phyloP scores from a whole-genome alignment of 192 early-diverging fungal species.

The Tieghemiomyces parasiticus region DNA sequence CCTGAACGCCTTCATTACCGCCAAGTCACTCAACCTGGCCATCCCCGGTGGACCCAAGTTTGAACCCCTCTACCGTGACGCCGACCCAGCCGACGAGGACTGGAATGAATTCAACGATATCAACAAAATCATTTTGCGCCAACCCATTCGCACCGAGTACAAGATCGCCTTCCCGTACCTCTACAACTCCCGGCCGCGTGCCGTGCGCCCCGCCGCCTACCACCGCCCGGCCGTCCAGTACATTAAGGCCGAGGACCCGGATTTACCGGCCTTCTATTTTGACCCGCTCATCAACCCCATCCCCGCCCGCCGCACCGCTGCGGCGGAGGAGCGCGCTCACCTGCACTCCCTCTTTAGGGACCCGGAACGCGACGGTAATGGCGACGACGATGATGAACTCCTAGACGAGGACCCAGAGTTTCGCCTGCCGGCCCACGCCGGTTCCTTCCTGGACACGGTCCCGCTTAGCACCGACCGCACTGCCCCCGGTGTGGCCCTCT shows the following conservation, averaged over 20 bases:
- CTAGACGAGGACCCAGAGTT: slow-evolving; percentile 53
- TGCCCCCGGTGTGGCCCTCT: slow-evolving; percentile 78
- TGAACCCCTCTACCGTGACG: slow-evolving; percentile 92
- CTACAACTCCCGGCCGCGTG: slow-evolving; percentile 92
- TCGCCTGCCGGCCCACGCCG: slow-evolving; percentile 56
- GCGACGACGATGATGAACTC: slow-evolving; percentile 62
- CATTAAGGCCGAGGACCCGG: slow-evolving; percentile 80
- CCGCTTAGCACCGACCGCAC: slow-evolving; percentile 85
- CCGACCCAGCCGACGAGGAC: slow-evolving; percentile 93
- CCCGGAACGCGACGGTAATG: slow-evolving; percentile 53
- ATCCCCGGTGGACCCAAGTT: slow-evolving; percentile 98
- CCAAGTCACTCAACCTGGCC: slow-evolving; percentile 95
- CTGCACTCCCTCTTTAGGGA: slow-evolving; percentile 24
- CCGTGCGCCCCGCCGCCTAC: slow-evolving; percentile 84
- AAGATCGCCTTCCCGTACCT: slow-evolving; percentile 97
- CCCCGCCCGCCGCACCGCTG: slow-evolving; percentile 48
- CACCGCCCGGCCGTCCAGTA: slow-evolving; percentile 86
- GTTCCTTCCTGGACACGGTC: slow-evolving; percentile 63
- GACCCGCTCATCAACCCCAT: slow-evolving; percentile 98
- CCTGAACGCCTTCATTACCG: slow-evolving; percentile 86
- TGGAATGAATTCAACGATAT: slow-evolving; percentile 99
- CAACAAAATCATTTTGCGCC: slow-evolving; percentile 98
- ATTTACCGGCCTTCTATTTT: slow-evolving; percentile 95
- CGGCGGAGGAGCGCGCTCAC: slow-evolving; percentile 17
- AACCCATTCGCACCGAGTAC: slow-evolving; percentile 97